These are phyloP conservation scores for Coprinopsis cinerea DNA, from an alignment of 768 basidiomycete genomes.

Conservation along the genomic window DNA sequence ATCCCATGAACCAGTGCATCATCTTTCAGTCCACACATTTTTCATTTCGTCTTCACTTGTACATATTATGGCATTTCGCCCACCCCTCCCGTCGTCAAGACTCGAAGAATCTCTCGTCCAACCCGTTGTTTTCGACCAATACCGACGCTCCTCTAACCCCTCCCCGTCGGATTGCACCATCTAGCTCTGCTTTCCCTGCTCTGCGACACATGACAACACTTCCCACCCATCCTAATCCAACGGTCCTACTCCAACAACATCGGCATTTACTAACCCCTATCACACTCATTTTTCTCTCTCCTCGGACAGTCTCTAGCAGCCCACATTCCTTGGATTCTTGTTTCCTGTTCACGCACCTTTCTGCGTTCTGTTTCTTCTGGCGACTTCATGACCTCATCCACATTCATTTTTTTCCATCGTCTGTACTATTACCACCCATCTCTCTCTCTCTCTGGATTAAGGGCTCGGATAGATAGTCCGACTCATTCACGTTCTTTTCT, in stretches of 20 bases:
- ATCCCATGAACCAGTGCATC: neutral
- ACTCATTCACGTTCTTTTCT: slow-evolving; percentile 2
- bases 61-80: neutral
- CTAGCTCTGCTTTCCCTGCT: neutral
- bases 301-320: neutral
- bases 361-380: neutral
- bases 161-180: neutral
- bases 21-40: neutral
- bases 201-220: neutral
- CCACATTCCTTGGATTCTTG: slow-evolving; percentile 1
- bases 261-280: neutral
- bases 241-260: neutral
- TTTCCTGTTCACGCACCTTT: neutral
- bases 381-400: neutral
- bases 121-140: neutral
- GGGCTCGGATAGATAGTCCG: neutral
- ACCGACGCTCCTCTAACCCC: neutral
- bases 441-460: slow-evolving; percentile 3
- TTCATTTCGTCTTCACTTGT: neutral
- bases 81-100: neutral
- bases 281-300: slow-evolving; percentile 9
- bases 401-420: neutral
- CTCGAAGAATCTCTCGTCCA: slow-evolving; percentile 6
- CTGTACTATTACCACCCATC: neutral
- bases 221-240: neutral